Evolutionary conservation across 2,329 filamentous ascomycete genomes (phyloP).

Genomic region (Penicillium sp.): DNA sequence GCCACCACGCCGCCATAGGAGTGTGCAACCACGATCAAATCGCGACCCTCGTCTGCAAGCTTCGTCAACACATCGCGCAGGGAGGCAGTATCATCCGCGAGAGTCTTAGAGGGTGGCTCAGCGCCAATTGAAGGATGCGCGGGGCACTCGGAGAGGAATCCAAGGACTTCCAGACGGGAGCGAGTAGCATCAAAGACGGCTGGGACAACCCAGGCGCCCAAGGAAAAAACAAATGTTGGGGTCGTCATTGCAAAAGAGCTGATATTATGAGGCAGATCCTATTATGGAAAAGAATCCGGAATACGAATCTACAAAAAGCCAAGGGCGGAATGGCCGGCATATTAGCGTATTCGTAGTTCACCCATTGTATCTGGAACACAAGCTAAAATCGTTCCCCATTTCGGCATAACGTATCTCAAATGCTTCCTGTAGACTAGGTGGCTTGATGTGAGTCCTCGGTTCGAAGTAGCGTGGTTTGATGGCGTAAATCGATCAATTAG

Average conservation of each 20-base stretch:
- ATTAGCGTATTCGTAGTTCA: not conserved
- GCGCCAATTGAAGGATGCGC: conserved; percentile 30
- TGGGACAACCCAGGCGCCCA: no score
- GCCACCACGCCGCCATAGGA: conserved; percentile 37
- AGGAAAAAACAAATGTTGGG: no score
- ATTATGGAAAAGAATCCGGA: not conserved
- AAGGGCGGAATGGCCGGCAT: not conserved
- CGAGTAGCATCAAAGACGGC: no score
- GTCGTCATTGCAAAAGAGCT: no score
- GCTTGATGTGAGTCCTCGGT: not conserved
- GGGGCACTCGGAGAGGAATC: conserved; percentile 33
- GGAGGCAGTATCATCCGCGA: conserved; percentile 31
- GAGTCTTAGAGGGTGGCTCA: conserved; percentile 29
- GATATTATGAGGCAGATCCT: no score
- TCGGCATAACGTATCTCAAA: not conserved
- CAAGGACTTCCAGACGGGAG: conserved; percentile 29
- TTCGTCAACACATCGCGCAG: conserved; percentile 13
- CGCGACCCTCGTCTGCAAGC: conserved; percentile 28
- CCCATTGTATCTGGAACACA: not conserved
- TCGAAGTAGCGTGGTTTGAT: not conserved
- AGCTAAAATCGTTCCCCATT: not conserved
- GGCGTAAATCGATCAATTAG: not conserved
- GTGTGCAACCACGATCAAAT: conserved; percentile 30
- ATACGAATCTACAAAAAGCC: not conserved
- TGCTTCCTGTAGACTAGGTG: not conserved